These are phyloP conservation scores for Dillenia suffruticosa DNA, from an alignment of 164 flowering plant genomes.

Conservation along the genomic window DNA sequence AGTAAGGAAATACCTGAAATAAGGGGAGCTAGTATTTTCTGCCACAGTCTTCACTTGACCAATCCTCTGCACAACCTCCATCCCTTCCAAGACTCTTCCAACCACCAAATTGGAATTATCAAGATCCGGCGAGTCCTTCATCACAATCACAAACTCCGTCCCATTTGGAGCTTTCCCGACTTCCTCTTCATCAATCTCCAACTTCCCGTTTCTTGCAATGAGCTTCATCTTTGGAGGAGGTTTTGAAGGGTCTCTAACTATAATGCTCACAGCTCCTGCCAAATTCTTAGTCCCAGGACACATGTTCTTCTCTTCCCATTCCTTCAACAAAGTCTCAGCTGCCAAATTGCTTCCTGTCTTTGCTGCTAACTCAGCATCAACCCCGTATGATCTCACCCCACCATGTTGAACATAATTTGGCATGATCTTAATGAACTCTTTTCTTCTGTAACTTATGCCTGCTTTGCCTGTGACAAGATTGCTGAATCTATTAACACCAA, in stretches of 20 bases:
- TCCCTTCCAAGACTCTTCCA: constrained; percentile 72
- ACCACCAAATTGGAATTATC: constrained; percentile 66
- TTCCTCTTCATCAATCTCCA: constrained; percentile 80
- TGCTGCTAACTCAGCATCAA: constrained; percentile 69
- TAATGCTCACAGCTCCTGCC: constrained; percentile 58
- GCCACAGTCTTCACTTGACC: constrained; percentile 79
- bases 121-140: constrained; percentile 73
- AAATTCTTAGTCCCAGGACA: constrained; percentile 56
- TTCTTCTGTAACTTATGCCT: constrained; percentile 81
- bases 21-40: constrained; percentile 80
- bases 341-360: constrained; percentile 41
- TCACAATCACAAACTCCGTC: constrained; percentile 71
- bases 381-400: constrained; percentile 83
- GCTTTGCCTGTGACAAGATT: constrained; percentile 65
- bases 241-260: constrained; percentile 73
- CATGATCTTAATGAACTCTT: constrained; percentile 82
- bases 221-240: constrained; percentile 85
- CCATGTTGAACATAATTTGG: constrained; percentile 87
- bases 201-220: constrained; percentile 76
- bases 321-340: constrained; percentile 26
- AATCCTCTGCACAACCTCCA: constrained; percentile 74
- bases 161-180: constrained; percentile 75
- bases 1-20: constrained; percentile 57
- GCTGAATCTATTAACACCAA: constrained; percentile 55
- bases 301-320: constrained; percentile 34